These are phyloP conservation scores for Aquilaria sinensis DNA, from an alignment of 345 rosid genomes.

Conservation along the genomic window DNA sequence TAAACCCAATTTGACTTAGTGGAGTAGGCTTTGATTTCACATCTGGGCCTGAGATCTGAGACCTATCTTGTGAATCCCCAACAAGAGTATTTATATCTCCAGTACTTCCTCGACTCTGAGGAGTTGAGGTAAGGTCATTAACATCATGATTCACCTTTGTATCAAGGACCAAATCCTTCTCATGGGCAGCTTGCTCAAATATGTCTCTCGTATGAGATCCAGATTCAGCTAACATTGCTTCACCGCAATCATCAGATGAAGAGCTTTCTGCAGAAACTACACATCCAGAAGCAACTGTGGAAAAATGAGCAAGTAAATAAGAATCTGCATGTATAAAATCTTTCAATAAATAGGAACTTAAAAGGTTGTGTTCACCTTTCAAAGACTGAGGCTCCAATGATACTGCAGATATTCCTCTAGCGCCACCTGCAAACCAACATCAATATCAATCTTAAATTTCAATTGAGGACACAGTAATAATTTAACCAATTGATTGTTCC, in stretches of 20 bases:
- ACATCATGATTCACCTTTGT: slow-evolving; percentile 21
- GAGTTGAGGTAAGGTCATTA: slow-evolving; percentile 16
- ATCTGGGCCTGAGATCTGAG: slow-evolving; percentile 91
- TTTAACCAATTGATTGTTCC: too few relatives aligned
- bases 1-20: slow-evolving; percentile 89
- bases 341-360: slow-evolving; percentile 1
- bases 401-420: slow-evolving; percentile 16
- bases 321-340: slow-evolving; percentile 1
- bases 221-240: slow-evolving; percentile 18
- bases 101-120: slow-evolving; percentile 31
- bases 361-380: slow-evolving; percentile 21
- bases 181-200: slow-evolving; percentile 24
- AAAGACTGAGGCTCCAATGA: slow-evolving; percentile 21
- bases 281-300: slow-evolving; percentile 29
- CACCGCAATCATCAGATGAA: slow-evolving; percentile 19
- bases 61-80: slow-evolving; percentile 44
- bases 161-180: slow-evolving; percentile 19
- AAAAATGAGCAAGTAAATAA: slow-evolving; percentile 9
- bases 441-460: not conserved
- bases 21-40: slow-evolving; percentile 74
- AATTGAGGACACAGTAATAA: too few relatives aligned
- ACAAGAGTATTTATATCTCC: slow-evolving; percentile 21
- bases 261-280: slow-evolving; percentile 26
- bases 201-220: slow-evolving; percentile 22
- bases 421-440: slow-evolving; percentile 23